Percentiles rank a stretch among this genome's conserved stretches.
phyloP scores from a whole-genome alignment of 2,329 filamentous ascomycete genomes.

The Colletotrichum simmondsii region DNA sequence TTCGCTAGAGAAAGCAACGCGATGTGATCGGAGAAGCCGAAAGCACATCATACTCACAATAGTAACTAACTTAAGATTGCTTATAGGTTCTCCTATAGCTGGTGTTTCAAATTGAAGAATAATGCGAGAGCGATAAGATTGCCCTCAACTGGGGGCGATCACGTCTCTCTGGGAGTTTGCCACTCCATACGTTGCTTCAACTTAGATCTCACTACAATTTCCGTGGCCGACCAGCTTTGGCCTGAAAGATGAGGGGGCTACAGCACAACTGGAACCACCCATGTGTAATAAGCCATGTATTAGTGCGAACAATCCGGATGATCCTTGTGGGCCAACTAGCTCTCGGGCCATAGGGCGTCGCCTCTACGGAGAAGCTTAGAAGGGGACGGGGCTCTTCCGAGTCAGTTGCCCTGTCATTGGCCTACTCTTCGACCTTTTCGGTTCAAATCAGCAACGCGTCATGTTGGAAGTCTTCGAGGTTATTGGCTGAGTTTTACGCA shows the following conservation, averaged over 20 bases:
- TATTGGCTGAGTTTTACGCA: background rate
- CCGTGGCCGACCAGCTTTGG: background rate
- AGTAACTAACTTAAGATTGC: no score
- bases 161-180: background rate
- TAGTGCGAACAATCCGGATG: background rate
- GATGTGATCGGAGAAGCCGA: no score
- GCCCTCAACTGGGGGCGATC: background rate
- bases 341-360: background rate
- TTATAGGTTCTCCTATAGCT: no score
- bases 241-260: no score
- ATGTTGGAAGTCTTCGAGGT: background rate
- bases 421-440: background rate
- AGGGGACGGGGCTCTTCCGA: background rate
- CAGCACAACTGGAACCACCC: background rate
- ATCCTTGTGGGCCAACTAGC: background rate
- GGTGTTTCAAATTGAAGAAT: no score
- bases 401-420: background rate
- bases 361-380: background rate
- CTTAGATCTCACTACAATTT: background rate
- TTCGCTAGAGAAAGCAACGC: no score
- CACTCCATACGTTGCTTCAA: no score
- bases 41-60: no score
- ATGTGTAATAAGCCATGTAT: background rate
- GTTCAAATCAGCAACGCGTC: background rate
- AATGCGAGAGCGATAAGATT: background rate